These are phyloP conservation scores for Penicillium lagena DNA, from an alignment of 495 filamentous ascomycete genomes.

Conservation along the genomic window DNA sequence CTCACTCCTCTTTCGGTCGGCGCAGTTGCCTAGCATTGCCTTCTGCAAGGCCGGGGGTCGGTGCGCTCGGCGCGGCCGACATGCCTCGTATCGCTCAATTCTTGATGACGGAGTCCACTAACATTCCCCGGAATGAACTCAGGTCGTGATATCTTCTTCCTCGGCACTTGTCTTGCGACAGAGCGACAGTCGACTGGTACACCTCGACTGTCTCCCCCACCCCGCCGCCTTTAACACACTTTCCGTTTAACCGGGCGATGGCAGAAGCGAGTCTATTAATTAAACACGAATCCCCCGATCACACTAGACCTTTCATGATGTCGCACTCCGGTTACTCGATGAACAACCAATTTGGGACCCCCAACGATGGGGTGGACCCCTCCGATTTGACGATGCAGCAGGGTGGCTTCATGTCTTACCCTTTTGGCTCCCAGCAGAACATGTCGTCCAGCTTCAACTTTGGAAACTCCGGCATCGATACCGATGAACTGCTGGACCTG, in stretches of 20 bases:
- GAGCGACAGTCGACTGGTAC: too few relatives aligned
- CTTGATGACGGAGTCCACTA: too few relatives aligned
- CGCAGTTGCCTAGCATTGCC: too few relatives aligned
- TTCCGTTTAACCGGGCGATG: conserved; percentile 19
- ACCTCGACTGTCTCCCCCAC: neutral
- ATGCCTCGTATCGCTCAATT: too few relatives aligned
- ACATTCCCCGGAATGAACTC: too few relatives aligned
- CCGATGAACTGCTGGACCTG: conserved; percentile 47
- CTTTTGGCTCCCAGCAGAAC: conserved; percentile 44
- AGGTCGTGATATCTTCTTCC: too few relatives aligned
- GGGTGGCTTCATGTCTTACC: conserved; percentile 43
- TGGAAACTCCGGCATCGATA: conserved; percentile 48
- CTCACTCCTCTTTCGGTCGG: neutral
- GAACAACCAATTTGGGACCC: conserved; percentile 61
- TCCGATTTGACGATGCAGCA: conserved; percentile 73
- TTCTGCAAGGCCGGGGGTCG: too few relatives aligned
- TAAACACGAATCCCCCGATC: conserved; percentile 72
- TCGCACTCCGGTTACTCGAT: conserved; percentile 55
- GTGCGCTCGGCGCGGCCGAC: too few relatives aligned
- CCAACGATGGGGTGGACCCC: conserved; percentile 69
- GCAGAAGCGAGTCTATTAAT: conserved; percentile 57
- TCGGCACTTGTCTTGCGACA: too few relatives aligned
- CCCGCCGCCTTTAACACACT: neutral
- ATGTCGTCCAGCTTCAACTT: conserved; percentile 47
- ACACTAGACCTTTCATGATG: conserved; percentile 47